These are phyloP conservation scores for Odonthalia washingtoniensis DNA, from an alignment of 31 red algal species.

Conservation along the genomic window DNA sequence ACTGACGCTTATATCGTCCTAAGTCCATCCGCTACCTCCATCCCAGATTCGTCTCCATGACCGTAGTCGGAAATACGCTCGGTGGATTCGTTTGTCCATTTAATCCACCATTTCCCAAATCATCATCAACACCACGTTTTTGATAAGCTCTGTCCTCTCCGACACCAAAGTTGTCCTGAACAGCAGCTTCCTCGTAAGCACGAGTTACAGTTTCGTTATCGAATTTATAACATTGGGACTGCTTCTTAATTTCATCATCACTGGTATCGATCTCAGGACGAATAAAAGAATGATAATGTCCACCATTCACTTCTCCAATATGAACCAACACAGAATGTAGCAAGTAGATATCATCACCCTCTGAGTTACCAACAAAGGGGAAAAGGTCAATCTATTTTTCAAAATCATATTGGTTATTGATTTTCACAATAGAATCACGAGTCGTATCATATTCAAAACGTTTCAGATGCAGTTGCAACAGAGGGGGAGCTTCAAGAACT, in stretches of 20 bases:
- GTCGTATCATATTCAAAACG: conserved; percentile 95
- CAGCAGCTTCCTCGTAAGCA: conserved; percentile 63
- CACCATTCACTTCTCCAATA: conserved; percentile 96
- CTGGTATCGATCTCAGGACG: conserved; percentile 78
- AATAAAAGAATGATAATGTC: conserved; percentile 97
- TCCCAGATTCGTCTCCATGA: too few relatives aligned
- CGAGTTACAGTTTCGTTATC: conserved; percentile 73
- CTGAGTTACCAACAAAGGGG: conserved; percentile 82
- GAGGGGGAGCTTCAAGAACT: conserved; percentile 92
- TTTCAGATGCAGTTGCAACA: conserved; percentile 96
- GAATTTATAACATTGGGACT: conserved; percentile 83
- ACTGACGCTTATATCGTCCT: too few relatives aligned
- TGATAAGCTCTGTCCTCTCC: conserved; percentile 63
- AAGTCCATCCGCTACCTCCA: too few relatives aligned
- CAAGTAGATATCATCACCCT: conserved; percentile 85
- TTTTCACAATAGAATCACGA: conserved; percentile 92
- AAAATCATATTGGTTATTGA: conserved; percentile 97
- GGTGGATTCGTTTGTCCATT: conserved; percentile 73
- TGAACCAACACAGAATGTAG: conserved; percentile 98
- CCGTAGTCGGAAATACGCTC: conserved; percentile 62
- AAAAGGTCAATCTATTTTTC: conserved; percentile 86
- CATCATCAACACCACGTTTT: conserved; percentile 59
- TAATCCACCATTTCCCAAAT: conserved; percentile 46
- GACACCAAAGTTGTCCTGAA: conserved; percentile 72
- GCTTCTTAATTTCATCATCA: conserved; percentile 72